phyloP scores from a whole-genome alignment of 2,329 filamentous ascomycete genomes.

The Pseudogymnoascus sp. region DNA sequence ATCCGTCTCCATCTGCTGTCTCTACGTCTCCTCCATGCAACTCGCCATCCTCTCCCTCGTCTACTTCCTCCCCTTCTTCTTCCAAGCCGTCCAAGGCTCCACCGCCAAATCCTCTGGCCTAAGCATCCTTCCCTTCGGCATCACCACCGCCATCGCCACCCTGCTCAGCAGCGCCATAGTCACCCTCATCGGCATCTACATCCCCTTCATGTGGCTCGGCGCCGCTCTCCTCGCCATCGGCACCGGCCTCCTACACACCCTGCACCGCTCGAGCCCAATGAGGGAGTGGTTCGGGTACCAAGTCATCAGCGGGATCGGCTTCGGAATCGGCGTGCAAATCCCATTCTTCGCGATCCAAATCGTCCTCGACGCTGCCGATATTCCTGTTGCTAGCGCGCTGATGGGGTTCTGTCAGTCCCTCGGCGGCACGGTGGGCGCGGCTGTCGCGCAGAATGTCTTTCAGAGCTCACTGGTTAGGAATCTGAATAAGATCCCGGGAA shows the following conservation, averaged over 20 bases:
- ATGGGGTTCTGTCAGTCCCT: slow-evolving; percentile 55
- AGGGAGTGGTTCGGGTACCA: slow-evolving; percentile 30
- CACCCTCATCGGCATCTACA: slow-evolving; percentile 25
- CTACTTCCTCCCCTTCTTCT: slow-evolving; percentile 37
- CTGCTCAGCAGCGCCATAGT: slow-evolving; percentile 27
- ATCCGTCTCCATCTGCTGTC: slow-evolving; percentile 25
- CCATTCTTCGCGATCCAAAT: slow-evolving; percentile 37
- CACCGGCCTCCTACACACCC: slow-evolving; percentile 32
- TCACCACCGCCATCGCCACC: slow-evolving; percentile 24
- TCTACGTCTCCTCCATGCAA: slow-evolving; percentile 28
- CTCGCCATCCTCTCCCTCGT: slow-evolving; percentile 24
- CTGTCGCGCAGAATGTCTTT: slow-evolving; percentile 58
- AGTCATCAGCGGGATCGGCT: slow-evolving; percentile 12
- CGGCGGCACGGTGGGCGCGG: slow-evolving; percentile 56
- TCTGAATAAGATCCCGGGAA: background rate
- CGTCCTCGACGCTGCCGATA: slow-evolving; percentile 37
- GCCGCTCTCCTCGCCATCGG: slow-evolving; percentile 28
- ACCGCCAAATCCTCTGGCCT: slow-evolving; percentile 31
- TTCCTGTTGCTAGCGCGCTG: slow-evolving; percentile 42
- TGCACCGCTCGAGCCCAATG: slow-evolving; percentile 25
- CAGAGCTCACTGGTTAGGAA: background rate
- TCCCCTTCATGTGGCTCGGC: slow-evolving; percentile 20
- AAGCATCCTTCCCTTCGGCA: slow-evolving; percentile 27
- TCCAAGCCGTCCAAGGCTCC: slow-evolving; percentile 36
- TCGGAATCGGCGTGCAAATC: slow-evolving; percentile 18